A percentile compares a stretch with the other conserved stretches of the same genome.
These are phyloP conservation scores for Kandelia obovata DNA, from an alignment of 345 rosid species.

Conservation along the genomic window DNA sequence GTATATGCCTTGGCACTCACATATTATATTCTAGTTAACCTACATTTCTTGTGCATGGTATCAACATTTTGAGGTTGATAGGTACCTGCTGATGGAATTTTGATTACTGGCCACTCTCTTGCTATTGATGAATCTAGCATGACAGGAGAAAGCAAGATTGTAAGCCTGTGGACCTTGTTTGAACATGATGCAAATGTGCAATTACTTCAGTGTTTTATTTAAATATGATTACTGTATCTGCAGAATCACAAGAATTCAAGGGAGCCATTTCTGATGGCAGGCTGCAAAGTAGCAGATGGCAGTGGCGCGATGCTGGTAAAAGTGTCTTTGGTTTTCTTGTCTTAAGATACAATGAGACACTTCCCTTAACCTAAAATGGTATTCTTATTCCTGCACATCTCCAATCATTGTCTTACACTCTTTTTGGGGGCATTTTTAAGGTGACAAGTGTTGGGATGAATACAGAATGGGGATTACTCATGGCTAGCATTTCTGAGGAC, in stretches of 20 bases:
- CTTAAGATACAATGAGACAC: not conserved
- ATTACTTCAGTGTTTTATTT: slow-evolving; percentile 14
- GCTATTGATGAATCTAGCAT: slow-evolving; percentile 96
- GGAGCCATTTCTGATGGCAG: slow-evolving; percentile 89
- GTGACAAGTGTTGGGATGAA: slow-evolving; percentile 34
- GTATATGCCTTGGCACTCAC: slow-evolving; percentile 23
- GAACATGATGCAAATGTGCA: not conserved
- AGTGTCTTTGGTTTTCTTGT: not conserved
- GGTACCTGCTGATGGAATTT: slow-evolving; percentile 98
- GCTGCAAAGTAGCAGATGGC: slow-evolving; percentile 99
- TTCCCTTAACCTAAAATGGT: not conserved
- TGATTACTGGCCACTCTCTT: slow-evolving; percentile 89
- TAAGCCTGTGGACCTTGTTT: slow-evolving; percentile 35
- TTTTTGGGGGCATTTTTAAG: slow-evolving; percentile 1
- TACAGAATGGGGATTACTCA: slow-evolving; percentile 38
- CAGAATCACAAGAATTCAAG: slow-evolving; percentile 83
- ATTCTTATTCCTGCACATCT: not conserved
- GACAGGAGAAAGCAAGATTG: slow-evolving; percentile 99
- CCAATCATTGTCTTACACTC: not conserved
- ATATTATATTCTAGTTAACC: not conserved
- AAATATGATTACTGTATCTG: slow-evolving; percentile 22
- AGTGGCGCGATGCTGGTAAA: slow-evolving; percentile 93
- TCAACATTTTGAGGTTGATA: slow-evolving; percentile 17
- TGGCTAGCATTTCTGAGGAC: slow-evolving; percentile 40
- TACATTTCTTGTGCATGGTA: not conserved